A percentile compares a stretch with the other conserved stretches of the same genome.
These are phyloP conservation scores for Ophiorrhiza pumila DNA, from an alignment of 257 asterid species.

Conservation along the genomic window DNA sequence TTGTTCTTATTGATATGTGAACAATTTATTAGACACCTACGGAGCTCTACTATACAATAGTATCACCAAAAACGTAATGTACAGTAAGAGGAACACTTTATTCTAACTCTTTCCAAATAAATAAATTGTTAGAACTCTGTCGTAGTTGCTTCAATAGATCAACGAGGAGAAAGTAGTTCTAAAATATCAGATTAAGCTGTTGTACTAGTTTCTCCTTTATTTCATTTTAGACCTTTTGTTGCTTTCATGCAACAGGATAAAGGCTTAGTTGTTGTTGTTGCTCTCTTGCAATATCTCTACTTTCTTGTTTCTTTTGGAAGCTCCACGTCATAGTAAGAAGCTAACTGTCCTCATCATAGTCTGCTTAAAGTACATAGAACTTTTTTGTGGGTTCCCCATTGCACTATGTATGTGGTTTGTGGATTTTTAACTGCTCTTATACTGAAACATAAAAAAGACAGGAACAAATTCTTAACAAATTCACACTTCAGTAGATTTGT, in stretches of 20 bases:
- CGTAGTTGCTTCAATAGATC: background rate
- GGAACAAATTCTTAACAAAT: background rate
- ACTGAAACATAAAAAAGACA: background rate
- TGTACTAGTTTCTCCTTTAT: background rate
- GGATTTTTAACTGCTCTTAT: background rate
- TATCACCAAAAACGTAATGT: background rate
- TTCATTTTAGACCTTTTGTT: background rate
- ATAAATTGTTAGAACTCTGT: too few relatives aligned
- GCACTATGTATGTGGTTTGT: background rate
- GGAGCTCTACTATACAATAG: background rate
- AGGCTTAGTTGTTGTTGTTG: too few relatives aligned
- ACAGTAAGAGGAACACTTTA: background rate
- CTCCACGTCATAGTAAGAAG: background rate
- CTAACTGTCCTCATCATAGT: background rate
- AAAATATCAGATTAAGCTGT: background rate
- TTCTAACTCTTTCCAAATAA: background rate
- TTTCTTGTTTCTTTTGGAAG: background rate
- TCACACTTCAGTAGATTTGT: too few relatives aligned
- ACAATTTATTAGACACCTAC: background rate
- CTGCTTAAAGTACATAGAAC: background rate
- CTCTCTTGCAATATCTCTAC: background rate
- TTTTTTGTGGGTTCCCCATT: background rate
- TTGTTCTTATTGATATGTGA: background rate
- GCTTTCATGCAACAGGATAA: background rate
- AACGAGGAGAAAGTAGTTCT: background rate